Percentiles rank a stretch among this genome's conserved stretches.
These are phyloP conservation scores for Starmerella asiatica DNA, from an alignment of 805 yeast genomes.

Conservation along the genomic window DNA sequence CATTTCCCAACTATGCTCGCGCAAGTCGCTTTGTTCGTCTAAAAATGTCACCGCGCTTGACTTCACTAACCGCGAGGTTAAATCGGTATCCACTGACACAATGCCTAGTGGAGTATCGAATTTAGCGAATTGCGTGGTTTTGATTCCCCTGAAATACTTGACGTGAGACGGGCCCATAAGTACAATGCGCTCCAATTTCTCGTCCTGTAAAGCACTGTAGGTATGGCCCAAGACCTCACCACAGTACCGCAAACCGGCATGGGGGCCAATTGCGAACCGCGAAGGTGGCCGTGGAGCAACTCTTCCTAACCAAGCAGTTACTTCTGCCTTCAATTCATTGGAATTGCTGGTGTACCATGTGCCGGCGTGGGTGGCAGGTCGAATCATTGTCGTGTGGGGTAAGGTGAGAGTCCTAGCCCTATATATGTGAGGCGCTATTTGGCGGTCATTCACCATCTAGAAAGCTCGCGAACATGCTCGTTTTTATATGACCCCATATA, in stretches of 20 bases:
- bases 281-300: background rate
- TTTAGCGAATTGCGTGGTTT: conserved; percentile 37
- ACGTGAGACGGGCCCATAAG: conserved; percentile 90
- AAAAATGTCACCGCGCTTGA: conserved; percentile 13
- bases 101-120: conserved; percentile 79
- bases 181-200: conserved; percentile 55
- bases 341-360: conserved; percentile 61
- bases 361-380: conserved; percentile 82
- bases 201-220: conserved; percentile 45
- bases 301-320: conserved; percentile 35
- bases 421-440: background rate
- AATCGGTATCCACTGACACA: conserved; percentile 47
- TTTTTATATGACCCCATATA: no score
- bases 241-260: conserved; percentile 83
- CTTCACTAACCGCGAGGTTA: conserved; percentile 1
- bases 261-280: conserved; percentile 48
- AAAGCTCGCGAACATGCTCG: no score
- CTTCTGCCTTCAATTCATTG: conserved; percentile 34
- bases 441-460: conserved; percentile 1
- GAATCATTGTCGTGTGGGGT: background rate
- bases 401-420: background rate
- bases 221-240: conserved; percentile 68
- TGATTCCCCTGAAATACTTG: conserved; percentile 55
- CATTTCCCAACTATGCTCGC: conserved; percentile 92
- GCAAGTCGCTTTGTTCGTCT: conserved; percentile 46